phyloP scores from a whole-genome alignment of 805 yeast genomes.

The Wickerhamiella dianesei region DNA sequence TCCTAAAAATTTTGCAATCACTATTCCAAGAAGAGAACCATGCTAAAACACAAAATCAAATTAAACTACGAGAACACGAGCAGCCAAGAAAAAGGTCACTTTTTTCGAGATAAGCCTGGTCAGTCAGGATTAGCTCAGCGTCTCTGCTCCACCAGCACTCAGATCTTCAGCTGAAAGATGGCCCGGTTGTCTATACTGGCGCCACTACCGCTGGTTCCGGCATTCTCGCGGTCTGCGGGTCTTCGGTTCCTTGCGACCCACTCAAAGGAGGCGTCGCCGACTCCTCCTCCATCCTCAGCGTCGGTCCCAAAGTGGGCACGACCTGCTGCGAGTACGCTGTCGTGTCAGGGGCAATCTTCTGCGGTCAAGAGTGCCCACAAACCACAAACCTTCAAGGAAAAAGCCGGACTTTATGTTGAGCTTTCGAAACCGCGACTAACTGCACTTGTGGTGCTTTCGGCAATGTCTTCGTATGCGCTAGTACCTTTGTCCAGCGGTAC shows the following conservation, averaged over 20 bases:
- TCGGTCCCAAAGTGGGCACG: constrained; percentile 1
- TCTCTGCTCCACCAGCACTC: background rate
- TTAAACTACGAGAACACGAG: no score
- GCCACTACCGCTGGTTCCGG: background rate
- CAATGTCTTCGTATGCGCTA: constrained; percentile 86
- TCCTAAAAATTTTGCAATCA: no score
- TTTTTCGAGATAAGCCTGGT: background rate
- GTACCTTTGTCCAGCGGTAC: constrained; percentile 59
- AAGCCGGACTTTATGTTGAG: constrained; percentile 39
- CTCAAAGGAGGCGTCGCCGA: background rate
- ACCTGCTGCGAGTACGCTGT: background rate
- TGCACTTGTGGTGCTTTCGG: constrained; percentile 73
- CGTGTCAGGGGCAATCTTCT: background rate
- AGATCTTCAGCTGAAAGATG: background rate
- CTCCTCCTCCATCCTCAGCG: background rate
- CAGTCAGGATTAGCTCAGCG: background rate
- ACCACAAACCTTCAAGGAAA: background rate
- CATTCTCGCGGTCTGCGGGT: background rate
- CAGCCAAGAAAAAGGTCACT: no score
- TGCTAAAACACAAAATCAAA: no score
- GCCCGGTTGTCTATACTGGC: background rate
- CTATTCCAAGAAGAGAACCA: no score
- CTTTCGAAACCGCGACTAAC: constrained; percentile 87
- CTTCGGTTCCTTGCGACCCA: background rate
- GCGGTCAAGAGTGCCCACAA: background rate